A percentile compares a stretch with the other conserved stretches of the same genome.
Evolutionary conservation across 805 yeast species (phyloP).

Genomic region (Hagleromyces aurorensis): DNA sequence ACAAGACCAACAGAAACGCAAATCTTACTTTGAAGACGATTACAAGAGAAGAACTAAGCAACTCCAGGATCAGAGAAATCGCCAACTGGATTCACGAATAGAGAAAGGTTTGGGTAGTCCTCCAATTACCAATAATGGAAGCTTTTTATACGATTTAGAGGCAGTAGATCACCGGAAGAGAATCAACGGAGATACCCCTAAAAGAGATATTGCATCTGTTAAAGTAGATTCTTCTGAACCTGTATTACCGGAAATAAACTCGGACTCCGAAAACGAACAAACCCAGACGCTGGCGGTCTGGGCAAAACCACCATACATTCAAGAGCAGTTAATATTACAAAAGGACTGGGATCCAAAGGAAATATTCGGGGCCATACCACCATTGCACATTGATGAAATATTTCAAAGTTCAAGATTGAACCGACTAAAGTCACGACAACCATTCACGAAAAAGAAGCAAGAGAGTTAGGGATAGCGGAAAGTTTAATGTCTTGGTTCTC

Average conservation of each 20-base stretch:
- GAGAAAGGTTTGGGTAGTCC: no score
- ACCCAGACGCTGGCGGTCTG: conserved; percentile 46
- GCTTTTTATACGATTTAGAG: conserved; percentile 24
- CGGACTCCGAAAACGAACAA: conserved; percentile 47
- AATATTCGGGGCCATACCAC: conserved; percentile 70
- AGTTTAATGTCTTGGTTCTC: not conserved
- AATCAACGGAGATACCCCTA: not conserved
- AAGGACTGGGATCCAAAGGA: conserved; percentile 55
- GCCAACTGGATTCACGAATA: no score
- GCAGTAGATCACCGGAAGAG: conserved; percentile 20
- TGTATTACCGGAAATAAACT: conserved; percentile 39
- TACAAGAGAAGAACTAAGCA: conserved; percentile 15
- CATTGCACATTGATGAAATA: conserved; percentile 59
- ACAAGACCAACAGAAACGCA: conserved; percentile 23
- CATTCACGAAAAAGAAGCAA: conserved; percentile 37
- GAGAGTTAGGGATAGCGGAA: not conserved
- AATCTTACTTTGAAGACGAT: conserved; percentile 24
- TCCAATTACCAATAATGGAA: no score
- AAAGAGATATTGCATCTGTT: conserved; percentile 1
- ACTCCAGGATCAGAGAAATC: no score
- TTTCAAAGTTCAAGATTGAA: conserved; percentile 44
- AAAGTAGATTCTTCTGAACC: conserved; percentile 14
- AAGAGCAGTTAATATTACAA: conserved; percentile 36
- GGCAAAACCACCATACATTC: conserved; percentile 55
- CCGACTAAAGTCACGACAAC: conserved; percentile 46